Evolutionary conservation across 345 rosid genomes (phyloP).

Genomic region (Eucalyptus marginata): DNA sequence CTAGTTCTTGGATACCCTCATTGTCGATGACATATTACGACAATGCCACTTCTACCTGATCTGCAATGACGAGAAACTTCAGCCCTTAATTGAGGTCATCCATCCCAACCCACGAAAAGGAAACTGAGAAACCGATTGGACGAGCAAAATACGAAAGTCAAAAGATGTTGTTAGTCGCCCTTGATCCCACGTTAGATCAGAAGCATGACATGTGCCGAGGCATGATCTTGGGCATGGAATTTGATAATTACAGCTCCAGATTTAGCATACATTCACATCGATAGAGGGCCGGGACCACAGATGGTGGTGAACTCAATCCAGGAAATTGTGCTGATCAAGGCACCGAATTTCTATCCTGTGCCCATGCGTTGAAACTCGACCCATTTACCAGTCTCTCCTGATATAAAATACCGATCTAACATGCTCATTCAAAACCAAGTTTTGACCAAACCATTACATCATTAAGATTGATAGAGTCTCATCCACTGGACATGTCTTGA

Average conservation of each 20-base stretch:
- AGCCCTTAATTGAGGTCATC: neutral
- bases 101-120: neutral
- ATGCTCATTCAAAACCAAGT: neutral
- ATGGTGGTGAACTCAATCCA: neutral
- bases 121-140: neutral
- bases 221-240: neutral
- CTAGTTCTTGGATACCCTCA: neutral
- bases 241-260: neutral
- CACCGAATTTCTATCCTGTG: neutral
- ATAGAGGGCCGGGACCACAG: conserved; percentile 13
- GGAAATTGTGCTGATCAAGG: neutral
- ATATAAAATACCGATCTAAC: neutral
- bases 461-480: neutral
- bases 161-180: neutral
- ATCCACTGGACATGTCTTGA: neutral
- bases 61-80: neutral
- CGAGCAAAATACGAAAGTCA: neutral
- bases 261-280: neutral
- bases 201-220: conserved; percentile 10
- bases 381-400: neutral
- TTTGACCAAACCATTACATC: neutral
- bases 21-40: neutral
- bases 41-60: neutral
- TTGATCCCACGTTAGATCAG: neutral
- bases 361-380: neutral